Conservation (phyloP, 768 basidiomycete species). For the Lentinula aciculospora region DNA sequence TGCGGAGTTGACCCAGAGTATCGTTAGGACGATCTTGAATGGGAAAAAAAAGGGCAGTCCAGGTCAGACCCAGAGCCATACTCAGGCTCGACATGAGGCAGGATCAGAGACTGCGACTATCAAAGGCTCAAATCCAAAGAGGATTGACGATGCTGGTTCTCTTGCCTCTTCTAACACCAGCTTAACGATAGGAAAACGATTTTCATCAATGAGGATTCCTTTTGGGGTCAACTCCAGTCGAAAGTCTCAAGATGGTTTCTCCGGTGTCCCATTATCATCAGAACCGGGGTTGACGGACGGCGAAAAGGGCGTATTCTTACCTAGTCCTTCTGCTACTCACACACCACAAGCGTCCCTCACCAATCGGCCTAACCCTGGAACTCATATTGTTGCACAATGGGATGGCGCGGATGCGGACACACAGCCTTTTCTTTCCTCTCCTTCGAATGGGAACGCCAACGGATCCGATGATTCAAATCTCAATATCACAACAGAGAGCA, state of each 20-base stretch:
- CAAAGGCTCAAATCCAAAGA: not conserved
- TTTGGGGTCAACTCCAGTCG: not conserved
- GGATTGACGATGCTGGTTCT: not conserved
- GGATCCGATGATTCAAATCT: not conserved
- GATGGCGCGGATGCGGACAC: conserved; percentile 26
- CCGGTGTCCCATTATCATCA: not conserved
- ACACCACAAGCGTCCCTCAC: not conserved
- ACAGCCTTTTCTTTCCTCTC: not conserved
- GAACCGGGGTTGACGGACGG: not conserved
- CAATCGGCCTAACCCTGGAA: not conserved
- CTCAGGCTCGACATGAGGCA: not conserved
- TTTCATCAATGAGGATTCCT: not conserved
- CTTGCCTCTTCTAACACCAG: not conserved
- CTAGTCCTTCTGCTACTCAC: not conserved
- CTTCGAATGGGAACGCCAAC: not conserved
- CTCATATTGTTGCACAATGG: conserved; percentile 30
- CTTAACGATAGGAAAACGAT: not conserved
- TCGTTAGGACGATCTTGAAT: not conserved
- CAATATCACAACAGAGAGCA: not conserved
- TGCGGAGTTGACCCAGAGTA: conserved; percentile 6
- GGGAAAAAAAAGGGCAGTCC: too few species aligned
- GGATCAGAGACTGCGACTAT: not conserved
- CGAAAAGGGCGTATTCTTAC: not conserved
- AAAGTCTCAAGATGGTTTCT: not conserved
- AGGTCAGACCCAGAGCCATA: not conserved